These are phyloP conservation scores for Beverwykella pulmonaria DNA, from an alignment of 495 filamentous ascomycete species.

Conservation along the genomic window DNA sequence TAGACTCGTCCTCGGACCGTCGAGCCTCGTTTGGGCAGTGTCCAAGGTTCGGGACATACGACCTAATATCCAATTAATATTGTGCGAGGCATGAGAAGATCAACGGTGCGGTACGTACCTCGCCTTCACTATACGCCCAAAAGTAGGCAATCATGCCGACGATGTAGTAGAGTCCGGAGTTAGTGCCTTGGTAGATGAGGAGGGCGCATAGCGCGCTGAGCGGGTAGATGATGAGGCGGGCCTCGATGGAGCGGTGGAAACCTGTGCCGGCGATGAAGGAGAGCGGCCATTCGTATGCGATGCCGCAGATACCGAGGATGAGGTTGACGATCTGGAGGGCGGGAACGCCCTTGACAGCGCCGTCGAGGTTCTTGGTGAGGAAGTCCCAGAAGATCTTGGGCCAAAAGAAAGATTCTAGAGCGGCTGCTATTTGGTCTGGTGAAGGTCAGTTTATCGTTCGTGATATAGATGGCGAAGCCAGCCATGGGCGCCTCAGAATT, in stretches of 20 bases:
- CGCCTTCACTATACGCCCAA: slow-evolving; percentile 95
- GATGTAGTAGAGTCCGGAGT: slow-evolving; percentile 88
- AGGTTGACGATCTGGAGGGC: slow-evolving; percentile 91
- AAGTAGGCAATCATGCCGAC: slow-evolving; percentile 89
- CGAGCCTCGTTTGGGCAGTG: slow-evolving; percentile 42
- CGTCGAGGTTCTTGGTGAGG: slow-evolving; percentile 85
- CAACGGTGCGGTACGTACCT: slow-evolving; percentile 62
- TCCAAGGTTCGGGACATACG: slow-evolving; percentile 64
- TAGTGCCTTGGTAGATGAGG: slow-evolving; percentile 89
- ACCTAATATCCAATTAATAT: slow-evolving; percentile 44
- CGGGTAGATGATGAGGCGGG: slow-evolving; percentile 80
- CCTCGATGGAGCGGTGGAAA: slow-evolving; percentile 85
- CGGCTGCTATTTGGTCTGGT: slow-evolving; percentile 82
- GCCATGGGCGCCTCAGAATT: too few species aligned
- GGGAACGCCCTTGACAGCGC: slow-evolving; percentile 82
- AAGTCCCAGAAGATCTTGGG: slow-evolving; percentile 99
- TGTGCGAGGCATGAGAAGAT: not conserved
- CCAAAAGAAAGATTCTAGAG: slow-evolving; percentile 92
- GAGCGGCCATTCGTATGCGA: slow-evolving; percentile 93
- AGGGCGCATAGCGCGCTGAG: slow-evolving; percentile 72
- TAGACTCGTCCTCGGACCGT: slow-evolving; percentile 11
- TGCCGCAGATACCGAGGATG: slow-evolving; percentile 76
- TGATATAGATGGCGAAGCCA: too few species aligned
- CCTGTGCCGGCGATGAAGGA: slow-evolving; percentile 61
- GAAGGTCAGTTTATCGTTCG: slow-evolving; percentile 30